Evolutionary conservation across 495 filamentous ascomycete species (phyloP).

Genomic region (Cladorrhinum samala): DNA sequence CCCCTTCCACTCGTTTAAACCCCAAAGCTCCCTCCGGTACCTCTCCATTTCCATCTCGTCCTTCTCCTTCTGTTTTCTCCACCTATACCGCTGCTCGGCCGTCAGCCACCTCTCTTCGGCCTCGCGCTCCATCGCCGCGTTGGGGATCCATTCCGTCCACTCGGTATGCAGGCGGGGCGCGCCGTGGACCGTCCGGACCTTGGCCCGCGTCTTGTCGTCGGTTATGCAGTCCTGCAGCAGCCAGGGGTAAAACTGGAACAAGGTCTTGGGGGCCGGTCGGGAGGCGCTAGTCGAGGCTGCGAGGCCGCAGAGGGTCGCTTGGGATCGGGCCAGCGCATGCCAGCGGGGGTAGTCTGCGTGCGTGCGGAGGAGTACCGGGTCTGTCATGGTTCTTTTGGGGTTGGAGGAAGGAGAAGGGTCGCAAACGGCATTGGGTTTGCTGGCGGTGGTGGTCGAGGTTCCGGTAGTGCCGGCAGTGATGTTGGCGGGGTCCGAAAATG

Average conservation of each 20-base stretch:
- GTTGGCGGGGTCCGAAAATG: no score
- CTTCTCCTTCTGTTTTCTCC: not conserved
- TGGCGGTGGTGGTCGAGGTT: no score
- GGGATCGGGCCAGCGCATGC: not conserved
- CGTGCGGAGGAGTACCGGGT: no score
- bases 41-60: not conserved
- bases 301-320: not conserved
- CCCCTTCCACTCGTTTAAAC: not conserved
- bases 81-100: not conserved
- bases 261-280: not conserved
- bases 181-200: not conserved
- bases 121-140: not conserved
- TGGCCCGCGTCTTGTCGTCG: not conserved
- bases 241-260: not conserved
- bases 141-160: not conserved
- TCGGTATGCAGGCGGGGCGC: no score
- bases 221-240: not conserved
- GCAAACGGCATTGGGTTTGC: no score
- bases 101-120: not conserved
- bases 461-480: no score
- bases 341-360: no score
- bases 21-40: not conserved
- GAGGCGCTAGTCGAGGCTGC: not conserved
- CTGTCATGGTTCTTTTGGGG: no score
- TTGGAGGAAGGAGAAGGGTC: no score